Evolutionary conservation across 1,284 basidiomycete genomes (phyloP).

Genomic region (Kalmanozyma brasiliensis): DNA sequence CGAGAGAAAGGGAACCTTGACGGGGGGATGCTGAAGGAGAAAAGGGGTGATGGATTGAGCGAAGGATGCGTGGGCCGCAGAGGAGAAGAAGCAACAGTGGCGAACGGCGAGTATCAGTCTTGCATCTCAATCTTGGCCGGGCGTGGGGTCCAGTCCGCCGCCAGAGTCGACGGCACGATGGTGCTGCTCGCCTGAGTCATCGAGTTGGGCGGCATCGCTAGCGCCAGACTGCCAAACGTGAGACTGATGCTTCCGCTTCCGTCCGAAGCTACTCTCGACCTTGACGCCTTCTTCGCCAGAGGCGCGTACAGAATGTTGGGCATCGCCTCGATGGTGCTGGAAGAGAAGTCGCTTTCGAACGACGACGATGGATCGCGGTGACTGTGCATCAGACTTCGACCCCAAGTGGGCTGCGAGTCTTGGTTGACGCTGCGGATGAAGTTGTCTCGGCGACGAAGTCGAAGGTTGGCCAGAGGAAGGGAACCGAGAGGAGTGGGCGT

Average conservation of each 20-base stretch:
- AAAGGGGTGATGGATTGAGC: not conserved
- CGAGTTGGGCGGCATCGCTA: conserved; percentile 5
- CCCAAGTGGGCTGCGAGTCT: conserved; percentile 24
- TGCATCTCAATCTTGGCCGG: not conserved
- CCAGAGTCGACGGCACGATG: too few relatives aligned
- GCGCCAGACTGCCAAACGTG: conserved; percentile 7
- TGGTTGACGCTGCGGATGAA: conserved; percentile 22
- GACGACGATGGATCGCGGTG: conserved; percentile 13
- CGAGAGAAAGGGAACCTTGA: not conserved
- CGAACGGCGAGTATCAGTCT: not conserved
- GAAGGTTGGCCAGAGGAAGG: conserved; percentile 16
- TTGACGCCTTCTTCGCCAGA: conserved; percentile 2
- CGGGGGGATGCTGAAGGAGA: not conserved
- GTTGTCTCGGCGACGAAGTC: conserved; percentile 24
- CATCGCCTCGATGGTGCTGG: conserved; percentile 6
- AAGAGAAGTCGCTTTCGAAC: conserved; percentile 24
- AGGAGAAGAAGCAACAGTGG: not conserved
- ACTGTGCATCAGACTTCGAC: conserved; percentile 1
- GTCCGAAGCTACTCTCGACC: conserved; percentile 15
- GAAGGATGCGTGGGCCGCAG: not conserved
- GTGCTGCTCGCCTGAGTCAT: not conserved
- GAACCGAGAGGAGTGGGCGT: conserved; percentile 11
- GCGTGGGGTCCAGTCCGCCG: too few relatives aligned
- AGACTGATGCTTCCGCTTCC: conserved; percentile 4
- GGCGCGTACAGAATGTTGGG: conserved; percentile 16